Evolutionary conservation across 192 early-diverging fungal species (phyloP), one percentile per base, ranked within the genome.

Genomic region (Coemansia sp.): DNA sequence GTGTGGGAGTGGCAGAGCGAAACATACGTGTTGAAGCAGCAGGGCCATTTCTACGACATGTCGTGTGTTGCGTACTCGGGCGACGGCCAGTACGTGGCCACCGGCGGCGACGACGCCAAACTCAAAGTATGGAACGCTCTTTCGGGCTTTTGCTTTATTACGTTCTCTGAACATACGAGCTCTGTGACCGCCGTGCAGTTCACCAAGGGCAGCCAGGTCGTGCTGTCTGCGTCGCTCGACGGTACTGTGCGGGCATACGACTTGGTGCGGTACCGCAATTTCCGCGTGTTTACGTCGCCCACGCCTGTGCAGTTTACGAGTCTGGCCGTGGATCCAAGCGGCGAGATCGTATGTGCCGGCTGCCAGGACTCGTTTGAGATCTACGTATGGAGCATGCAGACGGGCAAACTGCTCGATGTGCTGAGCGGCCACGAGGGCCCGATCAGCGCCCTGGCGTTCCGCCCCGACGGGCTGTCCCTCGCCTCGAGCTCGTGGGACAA

Each of bases 1-100:
- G 95, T 99, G 13, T 99, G 98, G 98, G 98, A 99, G 74, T 99
- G 98, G 98, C 93, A 97, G 80, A 97, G 94, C 50, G 98, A 99
- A 70, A 92, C 96, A 1, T 98, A 99, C 68, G 91, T 99, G 41
- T 83, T 99, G 49, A 99, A 98, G 74, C 98, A 99, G 76, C 98
- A 99, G 77, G 98, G 96, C 9, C 98, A 99, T 62, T 91, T 88
- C 48, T 92, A 95, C 82, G 93, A 94, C 66, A 95, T 97, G 90
- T 90, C 88, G 72, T 88, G 88, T 26, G 66, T 97, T 0, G 85
- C 90, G 0, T 98, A 97, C 73, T 93, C 93, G 16, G 82, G 90
- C 10, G 95, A 98, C 66, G 94, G 95, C 19, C 94, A 98, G 75
- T 92, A 88, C 62, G 79, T 99, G 45, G 95, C 90, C 19, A 97